Conservation (phyloP, 139 green algal species). For the Chlorella sorokiniana region DNA sequence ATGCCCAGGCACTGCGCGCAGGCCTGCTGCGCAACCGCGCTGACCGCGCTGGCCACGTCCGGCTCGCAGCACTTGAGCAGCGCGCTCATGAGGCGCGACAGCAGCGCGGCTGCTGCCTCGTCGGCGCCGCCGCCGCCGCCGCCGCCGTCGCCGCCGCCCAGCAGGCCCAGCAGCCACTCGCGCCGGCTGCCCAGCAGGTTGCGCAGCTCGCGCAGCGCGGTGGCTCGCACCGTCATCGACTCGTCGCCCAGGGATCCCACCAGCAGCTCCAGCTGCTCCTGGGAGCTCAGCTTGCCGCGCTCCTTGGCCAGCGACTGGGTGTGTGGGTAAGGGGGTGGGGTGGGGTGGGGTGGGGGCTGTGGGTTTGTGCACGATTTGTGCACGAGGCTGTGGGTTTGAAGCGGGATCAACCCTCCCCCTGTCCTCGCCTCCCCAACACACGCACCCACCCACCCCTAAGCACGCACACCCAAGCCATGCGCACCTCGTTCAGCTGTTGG, state of each 20-base stretch:
- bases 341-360: neutral
- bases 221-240: slow-evolving; percentile 52
- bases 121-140: neutral
- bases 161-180: slow-evolving; percentile 48
- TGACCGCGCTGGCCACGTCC: slow-evolving; percentile 31
- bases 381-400: too few relatives aligned
- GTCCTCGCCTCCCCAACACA: neutral
- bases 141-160: slow-evolving; percentile 20
- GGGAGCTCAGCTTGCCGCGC: slow-evolving; percentile 36
- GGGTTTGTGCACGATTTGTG: too few relatives aligned
- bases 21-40: slow-evolving; percentile 47
- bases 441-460: neutral
- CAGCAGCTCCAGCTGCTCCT: slow-evolving; percentile 58
- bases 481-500: slow-evolving; percentile 30
- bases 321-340: neutral
- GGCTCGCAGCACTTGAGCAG: slow-evolving; percentile 79
- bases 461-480: neutral
- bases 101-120: slow-evolving; percentile 30
- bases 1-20: slow-evolving; percentile 81
- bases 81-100: slow-evolving; percentile 58
- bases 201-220: slow-evolving; percentile 58
- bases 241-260: slow-evolving; percentile 58
- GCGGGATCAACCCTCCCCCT: neutral
- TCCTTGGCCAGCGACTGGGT: slow-evolving; percentile 45
- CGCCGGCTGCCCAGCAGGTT: slow-evolving; percentile 51